Base-by-base conservation (phyloP, 768 basidiomycete genomes). In the Dentipellis fragilis region DNA sequence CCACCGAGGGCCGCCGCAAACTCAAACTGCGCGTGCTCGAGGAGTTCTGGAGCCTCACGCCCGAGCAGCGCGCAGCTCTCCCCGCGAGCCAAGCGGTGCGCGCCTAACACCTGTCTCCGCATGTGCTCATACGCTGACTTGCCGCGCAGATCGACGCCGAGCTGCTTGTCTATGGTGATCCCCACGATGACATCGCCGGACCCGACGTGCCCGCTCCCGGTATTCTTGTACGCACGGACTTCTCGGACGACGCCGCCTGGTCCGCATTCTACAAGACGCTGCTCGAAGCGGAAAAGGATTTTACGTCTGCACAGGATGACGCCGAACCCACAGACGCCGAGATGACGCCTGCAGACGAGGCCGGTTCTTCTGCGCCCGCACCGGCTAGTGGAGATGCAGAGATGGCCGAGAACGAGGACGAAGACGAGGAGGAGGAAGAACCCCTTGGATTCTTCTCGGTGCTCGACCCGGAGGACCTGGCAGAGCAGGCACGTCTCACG, bases 181-280 rank as follows among this genome's bases (percentile, higher is more conserved):
- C 79, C 1, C 64, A 78, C 57, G 85, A 87, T 65, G 65, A 63
- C 10, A 58, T 71, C 51, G 59, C 78, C 35, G 66, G 71, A 21
- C 73, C 79, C 19, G 71, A 76, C 21, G 74, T 70, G 7, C 73
- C 73, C 1, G 78, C 80, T 55, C 62, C 81, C 42, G 86, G 86
- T 12, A 62, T 89, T 57, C 64, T 90, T 48, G 64, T 90, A n/a
- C 81, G 89, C 39, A 84, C 87, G 10, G 86, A 90, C 62, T 89
- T 77, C 65, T 74, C 80, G 9, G 69, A 86, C 64, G 84, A 89
- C 36, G 70, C 72, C 7, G 80, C 87, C 1, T 90, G 88, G 88
- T 63, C 70, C 11, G 58, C 66, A 0, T 87, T 89, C 66, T 69
- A 66, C 55, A 59, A 64, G 4, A 73, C 73, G 56, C 69, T 91